These are phyloP conservation scores for Acanthamoeba healyi DNA, from an alignment of 208 protist species.

Conservation along the genomic window DNA sequence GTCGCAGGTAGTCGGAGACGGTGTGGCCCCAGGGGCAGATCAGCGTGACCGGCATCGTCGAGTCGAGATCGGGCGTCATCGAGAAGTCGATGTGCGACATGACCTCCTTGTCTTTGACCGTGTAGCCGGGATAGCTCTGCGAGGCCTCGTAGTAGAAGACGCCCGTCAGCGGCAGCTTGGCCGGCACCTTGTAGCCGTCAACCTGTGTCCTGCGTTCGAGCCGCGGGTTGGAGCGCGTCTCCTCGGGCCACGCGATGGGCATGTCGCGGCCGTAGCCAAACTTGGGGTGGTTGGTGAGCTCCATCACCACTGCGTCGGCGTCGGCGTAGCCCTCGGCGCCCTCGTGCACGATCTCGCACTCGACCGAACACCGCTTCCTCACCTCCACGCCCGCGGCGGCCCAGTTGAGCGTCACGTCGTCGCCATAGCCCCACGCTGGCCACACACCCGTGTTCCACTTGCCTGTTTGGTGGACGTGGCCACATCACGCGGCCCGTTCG, in stretches of 20 bases:
- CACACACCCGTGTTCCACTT: constrained; percentile 71
- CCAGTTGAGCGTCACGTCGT: constrained; percentile 61
- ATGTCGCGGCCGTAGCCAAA: constrained; percentile 12
- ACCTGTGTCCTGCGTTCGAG: not conserved
- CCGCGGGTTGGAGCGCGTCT: not conserved
- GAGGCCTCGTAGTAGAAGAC: constrained; percentile 62
- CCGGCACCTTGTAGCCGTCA: not conserved
- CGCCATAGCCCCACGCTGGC: constrained; percentile 59
- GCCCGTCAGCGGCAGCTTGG: constrained; percentile 31
- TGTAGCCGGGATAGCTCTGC: constrained; percentile 48
- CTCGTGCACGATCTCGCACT: constrained; percentile 64
- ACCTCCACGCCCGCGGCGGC: constrained; percentile 59
- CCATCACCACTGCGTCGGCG: constrained; percentile 61
- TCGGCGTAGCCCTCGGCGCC: not conserved
- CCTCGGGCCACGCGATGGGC: constrained; percentile 57
- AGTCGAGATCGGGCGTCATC: constrained; percentile 30
- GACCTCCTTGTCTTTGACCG: not conserved
- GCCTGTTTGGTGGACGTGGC: not conserved
- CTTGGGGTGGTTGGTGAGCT: constrained; percentile 72
- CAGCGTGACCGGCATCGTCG: constrained; percentile 35
- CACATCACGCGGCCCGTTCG: too few species aligned
- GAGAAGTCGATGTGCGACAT: constrained; percentile 33
- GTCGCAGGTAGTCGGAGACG: constrained; percentile 25
- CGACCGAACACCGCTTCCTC: constrained; percentile 7
- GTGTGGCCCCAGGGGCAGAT: constrained; percentile 45